Evolutionary conservation across 441 rosid genomes (phyloP).

Genomic region (Pelargonium australe): DNA sequence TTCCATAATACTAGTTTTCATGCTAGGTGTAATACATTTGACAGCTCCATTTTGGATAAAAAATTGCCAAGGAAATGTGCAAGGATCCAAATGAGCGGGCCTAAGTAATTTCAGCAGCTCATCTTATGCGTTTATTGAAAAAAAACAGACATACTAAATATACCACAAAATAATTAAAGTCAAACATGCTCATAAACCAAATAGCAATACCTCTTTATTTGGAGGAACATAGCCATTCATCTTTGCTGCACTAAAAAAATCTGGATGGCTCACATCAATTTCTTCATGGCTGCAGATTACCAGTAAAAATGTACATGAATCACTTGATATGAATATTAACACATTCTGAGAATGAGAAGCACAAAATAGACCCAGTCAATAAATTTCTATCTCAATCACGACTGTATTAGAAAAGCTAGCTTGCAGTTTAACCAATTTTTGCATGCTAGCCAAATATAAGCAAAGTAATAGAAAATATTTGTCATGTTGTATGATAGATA

Average conservation of each 20-base stretch:
- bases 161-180: constrained; percentile 8
- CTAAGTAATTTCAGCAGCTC: constrained; percentile 16
- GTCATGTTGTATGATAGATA: background rate
- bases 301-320: constrained; percentile 13
- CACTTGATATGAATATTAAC: background rate
- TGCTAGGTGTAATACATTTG: constrained; percentile 12
- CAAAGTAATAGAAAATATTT: background rate
- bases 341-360: constrained; percentile 10
- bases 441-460: background rate
- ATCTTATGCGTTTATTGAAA: background rate
- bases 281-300: constrained; percentile 74
- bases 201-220: constrained; percentile 60
- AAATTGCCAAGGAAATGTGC: background rate
- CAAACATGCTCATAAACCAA: constrained; percentile 7
- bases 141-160: background rate
- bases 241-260: constrained; percentile 79
- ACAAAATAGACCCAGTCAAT: background rate
- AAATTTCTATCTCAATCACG: background rate
- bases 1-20: constrained; percentile 6
- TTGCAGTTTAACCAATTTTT: constrained; percentile 3
- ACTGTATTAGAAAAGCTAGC: background rate
- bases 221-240: constrained; percentile 91
- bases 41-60: constrained; percentile 8
- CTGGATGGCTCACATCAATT: constrained; percentile 95
- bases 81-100: background rate